phyloP scores from a whole-genome alignment of 140 eudicot species.

The Stevia rebaudiana region DNA sequence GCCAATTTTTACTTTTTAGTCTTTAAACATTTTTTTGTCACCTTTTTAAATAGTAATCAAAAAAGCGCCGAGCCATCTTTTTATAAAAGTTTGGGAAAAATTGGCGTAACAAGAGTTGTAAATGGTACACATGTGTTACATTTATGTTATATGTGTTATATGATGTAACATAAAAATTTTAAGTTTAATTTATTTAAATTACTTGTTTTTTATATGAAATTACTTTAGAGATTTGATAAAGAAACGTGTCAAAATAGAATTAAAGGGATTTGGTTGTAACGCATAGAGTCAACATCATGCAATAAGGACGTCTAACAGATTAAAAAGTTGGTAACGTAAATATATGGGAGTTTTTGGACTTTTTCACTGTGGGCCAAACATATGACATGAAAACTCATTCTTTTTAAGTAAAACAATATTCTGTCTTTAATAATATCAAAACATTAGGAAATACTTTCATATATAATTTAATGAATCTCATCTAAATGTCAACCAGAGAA shows the following conservation, averaged over 20 bases:
- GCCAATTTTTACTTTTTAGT: too few species aligned
- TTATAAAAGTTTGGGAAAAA: too few species aligned
- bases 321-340: slow-evolving; percentile 17
- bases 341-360: slow-evolving; percentile 20
- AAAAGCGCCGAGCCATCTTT: too few species aligned
- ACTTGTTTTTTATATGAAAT: too few species aligned
- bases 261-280: slow-evolving; percentile 4
- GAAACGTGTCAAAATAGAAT: background rate
- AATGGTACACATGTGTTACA: too few species aligned
- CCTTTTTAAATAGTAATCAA: too few species aligned
- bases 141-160: too few species aligned
- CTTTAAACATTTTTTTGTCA: too few species aligned
- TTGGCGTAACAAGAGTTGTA: too few species aligned
- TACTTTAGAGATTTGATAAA: too few species aligned
- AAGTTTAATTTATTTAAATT: too few species aligned
- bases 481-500: background rate
- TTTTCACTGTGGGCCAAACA: slow-evolving; percentile 19
- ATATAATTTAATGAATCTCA: background rate
- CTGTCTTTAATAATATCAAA: background rate
- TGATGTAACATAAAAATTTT: too few species aligned
- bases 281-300: slow-evolving; percentile 22
- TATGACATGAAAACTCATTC: background rate
- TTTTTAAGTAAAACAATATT: background rate
- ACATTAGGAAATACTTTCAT: background rate
- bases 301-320: slow-evolving; percentile 34